These are phyloP conservation scores for Hemisphaericaspora lyxosophila DNA, from an alignment of 1,139 yeast genomes.

Conservation along the genomic window DNA sequence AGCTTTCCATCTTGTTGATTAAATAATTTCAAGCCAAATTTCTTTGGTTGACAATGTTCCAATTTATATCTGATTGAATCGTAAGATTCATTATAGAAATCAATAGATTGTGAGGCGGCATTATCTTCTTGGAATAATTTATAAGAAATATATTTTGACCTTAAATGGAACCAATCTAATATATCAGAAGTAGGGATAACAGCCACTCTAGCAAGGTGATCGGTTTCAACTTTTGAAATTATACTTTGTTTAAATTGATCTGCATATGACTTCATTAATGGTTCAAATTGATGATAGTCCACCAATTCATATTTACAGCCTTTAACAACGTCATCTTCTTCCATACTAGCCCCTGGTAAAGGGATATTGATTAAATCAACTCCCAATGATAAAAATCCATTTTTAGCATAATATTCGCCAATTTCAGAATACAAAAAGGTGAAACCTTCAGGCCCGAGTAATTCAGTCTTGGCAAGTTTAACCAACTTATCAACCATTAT, in stretches of 20 bases:
- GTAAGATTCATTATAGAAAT: constrained; percentile 25
- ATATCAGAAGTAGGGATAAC: constrained; percentile 29
- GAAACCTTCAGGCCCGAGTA: constrained; percentile 39
- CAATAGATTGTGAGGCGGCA: constrained; percentile 16
- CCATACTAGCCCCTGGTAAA: constrained; percentile 8
- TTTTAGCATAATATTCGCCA: constrained; percentile 60
- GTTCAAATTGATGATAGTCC: constrained; percentile 33
- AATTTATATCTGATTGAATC: constrained; percentile 25
- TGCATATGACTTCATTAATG: constrained; percentile 24
- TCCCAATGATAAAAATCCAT: constrained; percentile 56
- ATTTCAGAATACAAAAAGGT: constrained; percentile 68
- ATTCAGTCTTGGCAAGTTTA: constrained; percentile 22
- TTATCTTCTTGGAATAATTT: constrained; percentile 23
- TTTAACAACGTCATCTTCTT: not conserved
- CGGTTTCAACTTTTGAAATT: constrained; percentile 19
- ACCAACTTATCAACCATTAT: constrained; percentile 55
- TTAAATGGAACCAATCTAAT: constrained; percentile 47
- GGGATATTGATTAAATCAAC: constrained; percentile 38
- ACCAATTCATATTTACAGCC: constrained; percentile 17
- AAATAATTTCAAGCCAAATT: constrained; percentile 33
- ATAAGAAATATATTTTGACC: constrained; percentile 39
- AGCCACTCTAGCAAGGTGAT: constrained; percentile 31
- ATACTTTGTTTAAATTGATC: constrained; percentile 21
- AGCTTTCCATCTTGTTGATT: constrained; percentile 15
- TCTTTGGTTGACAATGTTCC: constrained; percentile 23